Percentiles rank a stretch among this genome's conserved stretches.
Evolutionary conservation across 2,329 filamentous ascomycete species (phyloP).

Genomic region (Didymella exigua): DNA sequence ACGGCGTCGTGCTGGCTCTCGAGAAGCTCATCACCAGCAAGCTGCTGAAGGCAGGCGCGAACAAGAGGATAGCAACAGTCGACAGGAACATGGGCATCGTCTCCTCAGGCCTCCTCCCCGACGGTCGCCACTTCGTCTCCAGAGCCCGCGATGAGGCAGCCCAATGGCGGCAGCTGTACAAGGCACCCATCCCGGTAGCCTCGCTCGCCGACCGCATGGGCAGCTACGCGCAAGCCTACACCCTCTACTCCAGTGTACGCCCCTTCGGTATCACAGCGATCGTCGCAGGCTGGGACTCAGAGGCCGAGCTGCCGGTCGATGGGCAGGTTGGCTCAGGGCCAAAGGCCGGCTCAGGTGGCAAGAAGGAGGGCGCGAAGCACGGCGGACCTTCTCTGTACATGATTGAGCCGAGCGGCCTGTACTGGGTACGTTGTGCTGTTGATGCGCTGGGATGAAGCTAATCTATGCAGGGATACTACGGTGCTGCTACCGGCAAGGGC

Average conservation of each 20-base stretch:
- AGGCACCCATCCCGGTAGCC: slow-evolving; percentile 86
- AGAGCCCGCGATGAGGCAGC: slow-evolving; percentile 92
- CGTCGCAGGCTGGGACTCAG: slow-evolving; percentile 89
- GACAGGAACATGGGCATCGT: slow-evolving; percentile 94
- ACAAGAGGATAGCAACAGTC: slow-evolving; percentile 95
- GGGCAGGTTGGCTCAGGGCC: slow-evolving; percentile 88
- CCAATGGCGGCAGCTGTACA: slow-evolving; percentile 91
- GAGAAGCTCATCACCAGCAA: slow-evolving; percentile 98
- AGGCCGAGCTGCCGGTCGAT: slow-evolving; percentile 82
- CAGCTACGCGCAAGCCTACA: slow-evolving; percentile 95
- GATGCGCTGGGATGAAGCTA: not conserved
- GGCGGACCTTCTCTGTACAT: slow-evolving; percentile 96
- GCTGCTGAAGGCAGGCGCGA: slow-evolving; percentile 90
- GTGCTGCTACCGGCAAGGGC: slow-evolving; percentile 95
- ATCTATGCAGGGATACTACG: slow-evolving; percentile 79
- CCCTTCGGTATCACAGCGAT: slow-evolving; percentile 97
- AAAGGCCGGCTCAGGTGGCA: slow-evolving; percentile 79
- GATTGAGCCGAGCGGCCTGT: slow-evolving; percentile 96
- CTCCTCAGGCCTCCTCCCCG: slow-evolving; percentile 90
- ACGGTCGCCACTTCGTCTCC: slow-evolving; percentile 93
- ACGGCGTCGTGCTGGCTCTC: slow-evolving; percentile 92
- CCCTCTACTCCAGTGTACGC: slow-evolving; percentile 93
- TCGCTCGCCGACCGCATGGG: slow-evolving; percentile 93
- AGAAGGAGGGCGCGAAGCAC: slow-evolving; percentile 73
- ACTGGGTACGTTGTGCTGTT: slow-evolving; percentile 68